Evolutionary conservation across 2,329 filamentous ascomycete species (phyloP).

Genomic region (Coniosporium tulheliwenetii): DNA sequence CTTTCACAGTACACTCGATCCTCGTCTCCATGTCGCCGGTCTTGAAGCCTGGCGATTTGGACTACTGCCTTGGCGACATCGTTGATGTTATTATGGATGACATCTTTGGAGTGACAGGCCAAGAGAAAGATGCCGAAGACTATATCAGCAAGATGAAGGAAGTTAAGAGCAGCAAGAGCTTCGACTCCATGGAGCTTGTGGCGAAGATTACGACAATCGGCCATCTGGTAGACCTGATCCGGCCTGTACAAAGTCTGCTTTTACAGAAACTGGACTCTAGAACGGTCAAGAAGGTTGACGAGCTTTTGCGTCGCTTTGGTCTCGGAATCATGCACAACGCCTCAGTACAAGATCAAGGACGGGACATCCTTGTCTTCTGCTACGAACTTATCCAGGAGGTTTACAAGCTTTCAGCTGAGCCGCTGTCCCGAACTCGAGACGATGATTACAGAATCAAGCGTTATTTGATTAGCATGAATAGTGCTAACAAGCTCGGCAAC

Average conservation of each 20-base stretch:
- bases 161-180: conserved; percentile 95
- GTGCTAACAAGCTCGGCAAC: conserved; percentile 57
- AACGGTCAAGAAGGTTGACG: conserved; percentile 80
- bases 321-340: conserved; percentile 72
- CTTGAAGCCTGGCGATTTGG: conserved; percentile 67
- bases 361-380: conserved; percentile 81
- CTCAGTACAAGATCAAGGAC: conserved; percentile 46
- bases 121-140: conserved; percentile 94
- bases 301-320: conserved; percentile 68
- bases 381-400: conserved; percentile 86
- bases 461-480: conserved; percentile 65
- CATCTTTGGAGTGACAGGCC: conserved; percentile 79
- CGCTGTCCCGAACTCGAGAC: conserved; percentile 25
- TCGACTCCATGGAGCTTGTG: conserved; percentile 90
- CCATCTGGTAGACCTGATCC: conserved; percentile 59
- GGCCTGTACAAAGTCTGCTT: conserved; percentile 63
- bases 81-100: conserved; percentile 90
- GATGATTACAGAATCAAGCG: conserved; percentile 49
- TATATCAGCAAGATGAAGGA: conserved; percentile 95
- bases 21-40: conserved; percentile 59
- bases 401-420: conserved; percentile 44
- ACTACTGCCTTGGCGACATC: conserved; percentile 70
- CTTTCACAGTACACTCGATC: conserved; percentile 87
- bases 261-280: conserved; percentile 71
- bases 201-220: conserved; percentile 66